Evolutionary conservation across 768 basidiomycete species (phyloP).

Genomic region (Collybia nuda): DNA sequence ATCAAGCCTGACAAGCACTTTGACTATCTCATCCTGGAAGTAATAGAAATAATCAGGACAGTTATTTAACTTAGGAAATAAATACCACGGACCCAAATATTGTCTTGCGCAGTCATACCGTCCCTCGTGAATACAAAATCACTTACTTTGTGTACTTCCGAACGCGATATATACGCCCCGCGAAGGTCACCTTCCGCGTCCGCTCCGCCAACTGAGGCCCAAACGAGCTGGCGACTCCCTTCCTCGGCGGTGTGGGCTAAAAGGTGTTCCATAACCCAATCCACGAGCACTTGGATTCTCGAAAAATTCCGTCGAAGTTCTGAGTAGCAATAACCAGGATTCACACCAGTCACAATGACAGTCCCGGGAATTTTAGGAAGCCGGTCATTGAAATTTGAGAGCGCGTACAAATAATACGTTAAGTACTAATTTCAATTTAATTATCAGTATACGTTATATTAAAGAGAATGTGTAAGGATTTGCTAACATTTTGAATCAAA

Average conservation of each 20-base stretch:
- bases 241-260: slow-evolving; percentile 26
- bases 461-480: not conserved
- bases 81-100: slow-evolving; percentile 12
- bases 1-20: not conserved
- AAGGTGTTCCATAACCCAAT: slow-evolving; percentile 22
- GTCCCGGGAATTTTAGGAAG: slow-evolving; percentile 20
- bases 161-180: slow-evolving; percentile 13
- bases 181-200: slow-evolving; percentile 9
- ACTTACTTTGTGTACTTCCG: slow-evolving; percentile 10
- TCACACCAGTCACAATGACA: slow-evolving; percentile 32
- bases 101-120: slow-evolving; percentile 9
- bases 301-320: slow-evolving; percentile 28
- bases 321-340: slow-evolving; percentile 43
- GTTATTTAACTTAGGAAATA: not conserved
- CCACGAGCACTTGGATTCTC: slow-evolving; percentile 13
- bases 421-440: slow-evolving; percentile 30
- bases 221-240: slow-evolving; percentile 14
- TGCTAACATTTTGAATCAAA: slow-evolving; percentile 33
- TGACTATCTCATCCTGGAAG: not conserved
- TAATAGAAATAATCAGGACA: not conserved
- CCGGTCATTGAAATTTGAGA: slow-evolving; percentile 25
- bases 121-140: slow-evolving; percentile 8
- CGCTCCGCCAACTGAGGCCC: slow-evolving; percentile 9
- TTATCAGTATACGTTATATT: too few relatives aligned
- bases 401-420: slow-evolving; percentile 38